These are phyloP conservation scores for Yarrowia bubula DNA, from an alignment of 805 yeast species.

Conservation along the genomic window DNA sequence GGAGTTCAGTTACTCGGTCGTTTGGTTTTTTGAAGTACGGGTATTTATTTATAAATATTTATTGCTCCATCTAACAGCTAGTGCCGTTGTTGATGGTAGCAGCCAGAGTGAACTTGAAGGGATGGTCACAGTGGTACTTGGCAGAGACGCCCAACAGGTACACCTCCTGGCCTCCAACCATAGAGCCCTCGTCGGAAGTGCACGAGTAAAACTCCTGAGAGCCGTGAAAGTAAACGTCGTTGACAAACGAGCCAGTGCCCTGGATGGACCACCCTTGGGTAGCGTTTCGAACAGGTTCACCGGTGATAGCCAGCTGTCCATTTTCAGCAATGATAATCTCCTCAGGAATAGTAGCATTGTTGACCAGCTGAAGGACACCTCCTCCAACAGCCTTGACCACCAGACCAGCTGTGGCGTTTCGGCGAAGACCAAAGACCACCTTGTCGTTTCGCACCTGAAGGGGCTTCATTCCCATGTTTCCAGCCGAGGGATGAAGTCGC, in stretches of 20 bases:
- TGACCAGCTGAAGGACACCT: background rate
- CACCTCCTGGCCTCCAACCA: background rate
- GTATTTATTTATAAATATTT: background rate
- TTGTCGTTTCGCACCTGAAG: background rate
- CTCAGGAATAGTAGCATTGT: background rate
- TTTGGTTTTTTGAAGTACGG: background rate
- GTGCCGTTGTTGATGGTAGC: background rate
- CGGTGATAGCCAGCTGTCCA: background rate
- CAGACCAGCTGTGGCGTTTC: background rate
- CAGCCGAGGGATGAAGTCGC: background rate
- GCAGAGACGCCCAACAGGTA: background rate
- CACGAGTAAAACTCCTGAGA: slow-evolving; percentile 14
- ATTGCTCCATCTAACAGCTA: too few species aligned
- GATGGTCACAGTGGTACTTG: background rate
- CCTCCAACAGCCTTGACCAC: background rate
- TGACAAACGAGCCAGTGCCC: background rate
- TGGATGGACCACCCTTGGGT: background rate
- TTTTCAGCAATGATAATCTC: background rate
- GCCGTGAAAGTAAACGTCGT: background rate
- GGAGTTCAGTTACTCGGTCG: too few species aligned
- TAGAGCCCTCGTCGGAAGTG: background rate
- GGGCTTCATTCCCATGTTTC: background rate
- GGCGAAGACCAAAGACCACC: background rate
- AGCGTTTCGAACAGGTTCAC: background rate
- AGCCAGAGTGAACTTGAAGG: slow-evolving; percentile 2